phyloP scores from a whole-genome alignment of 1,139 yeast genomes.

The Zygoascus meyerae region DNA sequence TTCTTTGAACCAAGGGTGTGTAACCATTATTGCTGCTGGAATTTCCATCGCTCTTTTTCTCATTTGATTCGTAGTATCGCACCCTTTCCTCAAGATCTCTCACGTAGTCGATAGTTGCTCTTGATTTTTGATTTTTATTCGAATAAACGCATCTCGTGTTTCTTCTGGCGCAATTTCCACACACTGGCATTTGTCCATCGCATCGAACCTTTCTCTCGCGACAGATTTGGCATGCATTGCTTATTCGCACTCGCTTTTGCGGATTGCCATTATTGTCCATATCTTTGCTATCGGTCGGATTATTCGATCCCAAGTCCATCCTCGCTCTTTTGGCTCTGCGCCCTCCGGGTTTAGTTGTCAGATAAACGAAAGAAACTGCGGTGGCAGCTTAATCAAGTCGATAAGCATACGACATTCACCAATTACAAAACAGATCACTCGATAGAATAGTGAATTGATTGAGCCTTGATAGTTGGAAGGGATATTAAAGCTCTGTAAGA shows the following conservation, averaged over 20 bases:
- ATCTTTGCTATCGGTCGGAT: too few relatives aligned
- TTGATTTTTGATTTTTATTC: conserved; percentile 12
- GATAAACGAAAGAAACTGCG: too few relatives aligned
- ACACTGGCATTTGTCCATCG: conserved; percentile 20
- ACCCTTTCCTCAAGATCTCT: conserved; percentile 15
- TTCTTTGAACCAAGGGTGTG: neutral
- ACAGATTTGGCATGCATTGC: conserved; percentile 19
- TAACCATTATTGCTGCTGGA: neutral
- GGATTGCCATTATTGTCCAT: neutral
- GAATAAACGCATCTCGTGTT: conserved; percentile 14
- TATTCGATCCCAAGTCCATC: too few relatives aligned
- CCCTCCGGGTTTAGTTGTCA: too few relatives aligned
- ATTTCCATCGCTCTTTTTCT: neutral
- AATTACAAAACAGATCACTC: too few relatives aligned
- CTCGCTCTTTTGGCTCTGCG: too few relatives aligned
- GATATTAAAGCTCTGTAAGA: too few relatives aligned
- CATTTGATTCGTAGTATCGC: conserved; percentile 4
- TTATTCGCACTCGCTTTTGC: conserved; percentile 12
- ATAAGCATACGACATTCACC: too few relatives aligned
- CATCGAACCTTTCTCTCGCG: conserved; percentile 20
- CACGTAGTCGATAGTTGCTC: conserved; percentile 18
- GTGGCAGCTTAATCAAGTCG: too few relatives aligned
- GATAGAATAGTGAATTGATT: too few relatives aligned
- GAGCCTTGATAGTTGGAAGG: too few relatives aligned
- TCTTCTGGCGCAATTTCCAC: conserved; percentile 16